Evolutionary conservation across 176 grass and related monocot species (phyloP).

Genomic region (Triticum dicoccoides): DNA sequence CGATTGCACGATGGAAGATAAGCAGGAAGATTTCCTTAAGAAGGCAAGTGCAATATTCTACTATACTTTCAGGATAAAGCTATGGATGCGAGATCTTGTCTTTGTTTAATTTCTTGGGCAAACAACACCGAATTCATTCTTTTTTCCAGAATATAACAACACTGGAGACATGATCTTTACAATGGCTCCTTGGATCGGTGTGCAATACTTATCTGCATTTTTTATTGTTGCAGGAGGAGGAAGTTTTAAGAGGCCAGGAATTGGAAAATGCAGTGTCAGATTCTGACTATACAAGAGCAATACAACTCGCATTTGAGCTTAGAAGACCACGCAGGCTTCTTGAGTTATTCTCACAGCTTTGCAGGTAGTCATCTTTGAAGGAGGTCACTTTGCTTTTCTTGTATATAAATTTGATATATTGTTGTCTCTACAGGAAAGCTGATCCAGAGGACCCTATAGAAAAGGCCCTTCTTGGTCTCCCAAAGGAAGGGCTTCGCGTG

Average conservation of each 20-base stretch:
- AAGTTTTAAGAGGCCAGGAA: constrained; percentile 79
- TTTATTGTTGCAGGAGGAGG: constrained; percentile 59
- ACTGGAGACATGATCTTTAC: not conserved
- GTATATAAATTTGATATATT: constrained; percentile 13
- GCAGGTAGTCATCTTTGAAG: constrained; percentile 29
- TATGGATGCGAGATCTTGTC: not conserved
- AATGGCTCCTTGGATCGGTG: not conserved
- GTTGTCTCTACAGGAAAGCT: constrained; percentile 50
- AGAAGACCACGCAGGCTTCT: constrained; percentile 86
- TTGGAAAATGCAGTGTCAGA: constrained; percentile 94
- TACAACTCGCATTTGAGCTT: constrained; percentile 92
- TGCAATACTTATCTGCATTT: not conserved
- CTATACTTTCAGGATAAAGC: constrained; percentile 1
- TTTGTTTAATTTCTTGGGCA: not conserved
- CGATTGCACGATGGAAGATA: constrained; percentile 79
- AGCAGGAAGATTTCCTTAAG: constrained; percentile 77
- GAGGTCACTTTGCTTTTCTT: not conserved
- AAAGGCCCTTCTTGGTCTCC: constrained; percentile 64
- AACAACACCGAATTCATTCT: not conserved
- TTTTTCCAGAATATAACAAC: not conserved
- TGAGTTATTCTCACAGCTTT: constrained; percentile 79
- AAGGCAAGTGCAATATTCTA: constrained; percentile 45
- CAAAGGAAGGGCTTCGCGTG: constrained; percentile 66
- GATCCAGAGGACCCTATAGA: constrained; percentile 54
- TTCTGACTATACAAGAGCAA: constrained; percentile 80